Percentiles rank a stretch among this genome's conserved stretches.
Conservation (phyloP, 2,329 filamentous ascomycete species). For the Periconia digitata region DNA sequence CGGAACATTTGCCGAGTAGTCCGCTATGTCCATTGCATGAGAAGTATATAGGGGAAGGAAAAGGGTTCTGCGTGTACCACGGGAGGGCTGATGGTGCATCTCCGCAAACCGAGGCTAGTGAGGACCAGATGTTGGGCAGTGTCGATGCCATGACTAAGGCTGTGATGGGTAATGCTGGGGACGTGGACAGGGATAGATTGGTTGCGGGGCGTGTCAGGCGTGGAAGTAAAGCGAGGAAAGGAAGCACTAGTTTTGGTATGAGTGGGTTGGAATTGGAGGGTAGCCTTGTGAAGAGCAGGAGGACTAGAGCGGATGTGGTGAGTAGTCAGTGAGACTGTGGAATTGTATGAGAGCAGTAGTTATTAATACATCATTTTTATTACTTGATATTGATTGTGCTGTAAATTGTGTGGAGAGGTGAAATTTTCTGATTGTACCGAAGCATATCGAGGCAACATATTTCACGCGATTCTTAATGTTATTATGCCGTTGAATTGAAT, state of each 20-base stretch:
- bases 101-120: too few relatives aligned
- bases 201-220: background rate
- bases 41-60: slow-evolving; percentile 42
- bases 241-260: background rate
- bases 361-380: too few relatives aligned
- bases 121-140: too few relatives aligned
- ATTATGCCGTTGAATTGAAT: too few relatives aligned
- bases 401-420: too few relatives aligned
- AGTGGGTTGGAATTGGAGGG: background rate
- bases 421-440: too few relatives aligned
- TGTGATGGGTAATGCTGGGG: background rate
- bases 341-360: too few relatives aligned
- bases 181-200: background rate
- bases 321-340: background rate
- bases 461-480: too few relatives aligned
- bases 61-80: slow-evolving; percentile 48
- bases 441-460: too few relatives aligned
- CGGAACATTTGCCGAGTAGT: slow-evolving; percentile 49
- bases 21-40: slow-evolving; percentile 48
- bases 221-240: background rate
- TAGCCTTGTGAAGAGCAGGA: background rate
- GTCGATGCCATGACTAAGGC: background rate
- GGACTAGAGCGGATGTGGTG: background rate
- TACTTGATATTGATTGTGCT: too few relatives aligned
- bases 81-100: slow-evolving; percentile 17